These are phyloP conservation scores for Lonicera japonica DNA, from an alignment of 129 eudicot genomes.

Conservation along the genomic window DNA sequence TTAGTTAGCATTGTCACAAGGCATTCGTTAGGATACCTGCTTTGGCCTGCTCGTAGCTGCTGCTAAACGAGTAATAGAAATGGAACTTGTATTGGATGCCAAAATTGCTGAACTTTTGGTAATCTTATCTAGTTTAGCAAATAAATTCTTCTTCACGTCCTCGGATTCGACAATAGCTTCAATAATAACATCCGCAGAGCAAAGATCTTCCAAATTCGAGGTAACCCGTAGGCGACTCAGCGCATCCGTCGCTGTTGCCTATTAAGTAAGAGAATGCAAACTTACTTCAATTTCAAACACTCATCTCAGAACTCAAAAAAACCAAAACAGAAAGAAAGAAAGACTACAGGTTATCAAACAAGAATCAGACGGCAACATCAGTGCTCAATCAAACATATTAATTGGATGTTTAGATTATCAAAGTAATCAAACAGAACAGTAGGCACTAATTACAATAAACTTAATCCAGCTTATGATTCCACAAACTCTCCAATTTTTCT, in stretches of 20 bases:
- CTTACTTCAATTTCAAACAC: background rate
- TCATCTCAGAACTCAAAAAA: background rate
- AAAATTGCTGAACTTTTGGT: conserved; percentile 65
- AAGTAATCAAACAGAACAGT: too few species aligned
- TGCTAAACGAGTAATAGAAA: conserved; percentile 79
- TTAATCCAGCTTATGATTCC: too few species aligned
- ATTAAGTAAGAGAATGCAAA: conserved; percentile 12
- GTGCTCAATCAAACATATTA: too few species aligned
- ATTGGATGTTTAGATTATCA: too few species aligned
- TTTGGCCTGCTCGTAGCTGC: conserved; percentile 67
- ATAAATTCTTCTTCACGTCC: conserved; percentile 74
- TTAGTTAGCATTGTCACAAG: background rate
- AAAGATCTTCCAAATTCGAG: conserved; percentile 62
- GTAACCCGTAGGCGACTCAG: conserved; percentile 46
- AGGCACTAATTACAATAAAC: too few species aligned
- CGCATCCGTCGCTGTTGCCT: conserved; percentile 54
- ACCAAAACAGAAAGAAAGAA: too few species aligned
- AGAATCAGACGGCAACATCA: background rate
- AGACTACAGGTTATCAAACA: background rate
- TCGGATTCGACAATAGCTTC: conserved; percentile 95
- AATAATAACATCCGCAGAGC: conserved; percentile 64
- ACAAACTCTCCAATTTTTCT: too few species aligned
- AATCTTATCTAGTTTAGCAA: conserved; percentile 49
- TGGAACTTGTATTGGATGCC: conserved; percentile 94
- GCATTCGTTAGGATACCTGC: conserved; percentile 36